Evolutionary conservation across 257 asterid genomes (phyloP).

Genomic region (Ehretia macrophylla): DNA sequence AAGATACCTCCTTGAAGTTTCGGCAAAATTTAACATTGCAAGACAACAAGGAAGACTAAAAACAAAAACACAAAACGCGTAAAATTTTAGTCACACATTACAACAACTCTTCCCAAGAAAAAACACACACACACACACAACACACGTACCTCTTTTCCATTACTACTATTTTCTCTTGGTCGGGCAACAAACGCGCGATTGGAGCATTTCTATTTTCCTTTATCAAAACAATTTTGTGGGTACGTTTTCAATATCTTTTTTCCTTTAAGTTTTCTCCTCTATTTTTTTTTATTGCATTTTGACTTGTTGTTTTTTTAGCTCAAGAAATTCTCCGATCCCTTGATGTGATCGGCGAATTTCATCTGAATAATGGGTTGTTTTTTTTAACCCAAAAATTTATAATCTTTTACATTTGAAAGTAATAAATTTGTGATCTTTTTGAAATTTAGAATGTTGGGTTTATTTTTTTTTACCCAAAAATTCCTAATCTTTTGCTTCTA

Average conservation of each 20-base stretch:
- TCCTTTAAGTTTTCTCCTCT: neutral
- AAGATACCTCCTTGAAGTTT: neutral
- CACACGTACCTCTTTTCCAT: neutral
- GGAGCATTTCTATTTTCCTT: neutral
- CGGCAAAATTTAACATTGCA: neutral
- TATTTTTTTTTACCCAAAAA: neutral
- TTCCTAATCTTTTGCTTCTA: neutral
- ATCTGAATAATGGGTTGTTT: neutral
- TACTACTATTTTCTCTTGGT: neutral
- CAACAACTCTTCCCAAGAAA: neutral
- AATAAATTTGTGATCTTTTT: neutral
- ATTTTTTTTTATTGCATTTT: neutral
- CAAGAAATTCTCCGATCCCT: constrained; percentile 1
- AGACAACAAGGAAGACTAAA: neutral
- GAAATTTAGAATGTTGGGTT: neutral
- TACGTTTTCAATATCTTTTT: neutral
- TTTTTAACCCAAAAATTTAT: neutral
- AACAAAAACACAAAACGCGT: neutral
- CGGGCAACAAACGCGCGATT: neutral
- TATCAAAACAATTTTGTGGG: neutral
- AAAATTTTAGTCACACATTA: neutral
- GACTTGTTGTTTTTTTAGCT: neutral
- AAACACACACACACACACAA: neutral
- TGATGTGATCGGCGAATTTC: neutral
- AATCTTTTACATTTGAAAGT: too few relatives aligned